These are phyloP conservation scores for Parafenestella ontariensis DNA, from an alignment of 2,329 filamentous ascomycete species.

Conservation along the genomic window DNA sequence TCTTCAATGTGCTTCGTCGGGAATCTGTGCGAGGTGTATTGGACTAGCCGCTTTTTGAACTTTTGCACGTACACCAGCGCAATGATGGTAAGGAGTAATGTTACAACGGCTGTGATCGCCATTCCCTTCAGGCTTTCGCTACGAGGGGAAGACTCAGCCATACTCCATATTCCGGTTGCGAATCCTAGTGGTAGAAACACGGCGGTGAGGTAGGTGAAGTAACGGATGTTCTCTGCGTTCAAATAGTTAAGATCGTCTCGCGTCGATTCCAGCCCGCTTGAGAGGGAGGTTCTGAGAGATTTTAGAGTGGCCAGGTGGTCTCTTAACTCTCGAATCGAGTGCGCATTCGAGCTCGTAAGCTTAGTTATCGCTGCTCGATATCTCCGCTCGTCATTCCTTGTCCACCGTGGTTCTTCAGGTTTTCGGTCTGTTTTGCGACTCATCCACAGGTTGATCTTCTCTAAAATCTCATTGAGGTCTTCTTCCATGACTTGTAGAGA, in stretches of 20 bases:
- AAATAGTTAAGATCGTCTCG: slow-evolving; percentile 23
- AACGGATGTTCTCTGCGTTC: slow-evolving; percentile 37
- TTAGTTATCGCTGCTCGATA: slow-evolving; percentile 30
- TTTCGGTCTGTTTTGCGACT: slow-evolving; percentile 33
- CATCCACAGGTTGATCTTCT: slow-evolving; percentile 30
- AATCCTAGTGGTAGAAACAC: slow-evolving; percentile 46
- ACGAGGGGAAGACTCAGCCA: slow-evolving; percentile 13
- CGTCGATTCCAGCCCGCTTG: slow-evolving; percentile 19
- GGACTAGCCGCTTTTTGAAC: too few species aligned
- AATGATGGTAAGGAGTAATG: too few species aligned
- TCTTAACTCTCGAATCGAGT: neutral
- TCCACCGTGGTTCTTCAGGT: slow-evolving; percentile 40
- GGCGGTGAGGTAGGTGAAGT: slow-evolving; percentile 48
- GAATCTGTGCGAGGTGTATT: too few species aligned
- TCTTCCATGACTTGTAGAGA: slow-evolving; percentile 25
- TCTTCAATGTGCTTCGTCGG: too few species aligned
- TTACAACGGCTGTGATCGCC: too few species aligned
- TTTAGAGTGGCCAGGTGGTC: neutral
- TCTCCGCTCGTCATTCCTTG: slow-evolving; percentile 40
- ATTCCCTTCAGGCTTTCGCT: too few species aligned
- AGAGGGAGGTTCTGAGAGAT: slow-evolving; percentile 20
- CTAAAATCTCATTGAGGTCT: slow-evolving; percentile 17
- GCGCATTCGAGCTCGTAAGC: slow-evolving; percentile 9
- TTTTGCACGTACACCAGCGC: too few species aligned
- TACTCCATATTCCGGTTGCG: slow-evolving; percentile 43